Base-by-base conservation (phyloP, 2,329 filamentous ascomycete species). In the Aspergillus sp. region DNA sequence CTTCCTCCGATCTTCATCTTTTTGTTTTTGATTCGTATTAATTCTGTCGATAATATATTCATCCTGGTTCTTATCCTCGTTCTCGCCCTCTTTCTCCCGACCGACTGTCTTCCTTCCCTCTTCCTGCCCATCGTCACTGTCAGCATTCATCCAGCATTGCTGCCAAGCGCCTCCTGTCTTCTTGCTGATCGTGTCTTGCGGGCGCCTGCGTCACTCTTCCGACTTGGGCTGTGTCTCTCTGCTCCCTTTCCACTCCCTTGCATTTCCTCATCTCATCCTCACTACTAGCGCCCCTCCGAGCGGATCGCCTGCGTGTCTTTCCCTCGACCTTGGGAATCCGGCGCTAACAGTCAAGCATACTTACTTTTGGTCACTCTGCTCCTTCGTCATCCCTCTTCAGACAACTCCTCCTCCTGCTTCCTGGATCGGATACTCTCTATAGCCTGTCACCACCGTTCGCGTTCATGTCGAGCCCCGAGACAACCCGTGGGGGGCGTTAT, bases 391-490 rank as follows among this genome's bases (percentile, higher is more conserved):
- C 31, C 55, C 47, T 47, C 39, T 56, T 50, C 49, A 48, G 56
- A 59, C 55, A 48, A 51, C 41, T 49, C 17, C 21, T 53, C 41
- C 54, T 33, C 15, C 48, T 33, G 17, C 46, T 53, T 48, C 48
- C 40, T 44, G 43, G 33, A 43, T 44, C 56, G 49, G 47, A 49
- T 49, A 8, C 35, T 37, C 35, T 62, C 60, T 62, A 48, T 47
- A 56, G 55, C 56, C 58, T 31, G 57, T 46, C 45, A 55, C 50
- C 55, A 56, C 63, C 59, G 61, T 58, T 62, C 63, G 65, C 64
- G 64, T 67, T 70, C 58, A 67, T 67, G 65, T 65, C 65, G 65
- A 65, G 41, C 59, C 59, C 62, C 39, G 59, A 60, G 57, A 62
- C 59, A 56, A 64, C 56, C 52, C 60, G 65, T 64, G 63, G 64